A percentile compares a stretch with the other conserved stretches of the same genome.
Conservation (phyloP, 139 green algal genomes). For the Haematococcus sp. region DNA sequence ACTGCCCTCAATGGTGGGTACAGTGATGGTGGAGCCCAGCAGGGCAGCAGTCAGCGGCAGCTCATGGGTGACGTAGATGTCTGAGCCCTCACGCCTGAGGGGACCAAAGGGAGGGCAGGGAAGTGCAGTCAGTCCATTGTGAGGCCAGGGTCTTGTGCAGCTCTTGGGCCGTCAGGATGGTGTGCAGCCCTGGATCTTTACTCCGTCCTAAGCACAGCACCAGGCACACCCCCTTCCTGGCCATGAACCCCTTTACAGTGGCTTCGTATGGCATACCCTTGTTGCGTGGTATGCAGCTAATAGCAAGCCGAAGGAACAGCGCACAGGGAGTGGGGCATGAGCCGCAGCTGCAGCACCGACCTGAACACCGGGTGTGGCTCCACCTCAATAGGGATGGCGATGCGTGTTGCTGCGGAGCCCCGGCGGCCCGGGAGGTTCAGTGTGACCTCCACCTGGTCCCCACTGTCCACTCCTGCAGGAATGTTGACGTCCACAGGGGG, state of each 20-base stretch:
- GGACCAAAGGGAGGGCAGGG: too few relatives aligned
- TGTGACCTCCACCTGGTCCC: constrained; percentile 19
- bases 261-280: too few relatives aligned
- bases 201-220: not conserved
- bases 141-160: too few relatives aligned
- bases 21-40: constrained; percentile 24
- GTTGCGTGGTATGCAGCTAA: too few relatives aligned
- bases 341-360: too few relatives aligned
- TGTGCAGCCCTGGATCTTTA: not conserved
- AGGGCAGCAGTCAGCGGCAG: constrained; percentile 24
- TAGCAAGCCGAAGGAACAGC: too few relatives aligned
- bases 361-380: constrained; percentile 27
- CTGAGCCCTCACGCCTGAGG: constrained; percentile 17
- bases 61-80: constrained; percentile 20
- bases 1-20: constrained; percentile 36
- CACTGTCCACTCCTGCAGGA: constrained; percentile 15
- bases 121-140: too few relatives aligned
- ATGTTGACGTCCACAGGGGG: constrained; percentile 26
- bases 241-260: too few relatives aligned
- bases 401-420: not conserved
- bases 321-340: too few relatives aligned
- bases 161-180: not conserved
- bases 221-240: too few relatives aligned
- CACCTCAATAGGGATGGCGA: constrained; percentile 32
- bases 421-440: constrained; percentile 3